Base-by-base conservation (phyloP, 192 early-diverging fungal genomes). In the Ramicandelaber brevisporus region DNA sequence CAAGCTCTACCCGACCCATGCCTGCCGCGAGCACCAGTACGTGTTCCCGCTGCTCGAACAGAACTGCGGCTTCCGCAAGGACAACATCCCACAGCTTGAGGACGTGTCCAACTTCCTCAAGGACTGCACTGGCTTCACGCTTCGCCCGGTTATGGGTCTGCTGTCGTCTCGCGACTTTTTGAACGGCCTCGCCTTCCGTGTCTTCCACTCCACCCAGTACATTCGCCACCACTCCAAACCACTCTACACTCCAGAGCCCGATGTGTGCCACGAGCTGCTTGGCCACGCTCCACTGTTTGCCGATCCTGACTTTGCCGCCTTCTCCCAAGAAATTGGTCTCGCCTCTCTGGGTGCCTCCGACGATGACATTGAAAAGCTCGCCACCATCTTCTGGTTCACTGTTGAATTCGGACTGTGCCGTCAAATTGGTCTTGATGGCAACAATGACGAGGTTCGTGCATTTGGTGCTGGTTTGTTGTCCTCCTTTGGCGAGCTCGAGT, bases 171-270 rank as follows among this genome's bases (percentile, higher is more conserved):
- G 82, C 17, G 82, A 86, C 41, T 86, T 86, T 36, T 40, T 86
- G 35, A 82, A 86, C 36, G 68, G 65, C 4, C 61, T 86, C 40
- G 82, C 78, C 1, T 86, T 86, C 55, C 63, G 82, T 25, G 76
- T 86, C 6, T 86, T 86, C 54, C 68, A 78, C 44, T 68, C 63
- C 9, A 86, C 82, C 3, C 81, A 86, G 47, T 86, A 86, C 51
- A 77, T 86, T 43, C 71, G 81, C 11, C 81, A 86, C 40, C 58
- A 68, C 35, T 73, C 71, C 5, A 50, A 53, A 24, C 76, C 78
- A 17, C 45, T 80, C 8, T 85, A 77, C 47, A 85, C 80, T 1
- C 80, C 80, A 26, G 80, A 80, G 38, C 64, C 64, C 25, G 82
- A 86, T 46, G 55, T 76, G 16, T 86, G 82, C 52, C 82, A 86